Base-by-base conservation (phyloP, 495 filamentous ascomycete genomes). In the Bryoglossum gracile region DNA sequence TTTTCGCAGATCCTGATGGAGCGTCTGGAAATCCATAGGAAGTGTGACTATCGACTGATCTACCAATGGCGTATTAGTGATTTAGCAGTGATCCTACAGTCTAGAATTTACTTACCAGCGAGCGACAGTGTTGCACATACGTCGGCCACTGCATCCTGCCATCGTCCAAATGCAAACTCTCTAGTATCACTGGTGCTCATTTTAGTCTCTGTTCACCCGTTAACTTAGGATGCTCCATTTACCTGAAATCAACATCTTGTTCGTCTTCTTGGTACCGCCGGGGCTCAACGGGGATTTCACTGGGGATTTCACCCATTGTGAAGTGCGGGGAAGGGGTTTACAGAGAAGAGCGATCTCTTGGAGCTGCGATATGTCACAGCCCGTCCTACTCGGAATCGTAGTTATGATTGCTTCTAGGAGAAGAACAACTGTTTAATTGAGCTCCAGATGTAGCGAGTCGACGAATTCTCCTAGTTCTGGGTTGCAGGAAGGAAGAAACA, bases 211-310 rank as follows among this genome's bases (percentile, higher is more conserved):
- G 4, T 8, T 25, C 23, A 50, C 3, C 11, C 18, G 24, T 30
- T 13, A 8, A 33, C 17, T 10, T 17, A 50, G 37, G 26, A 35
- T 42, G 36, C 4, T 24, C n/a, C n/a, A n/a, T 19, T 25, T 43
- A 49, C 51, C 25, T 38, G 26, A 54, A 54, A 32, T 54, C 51
- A 8, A 54, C 22, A 28, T 48, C 44, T 13, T 54, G 25, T 34
- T 54, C 51, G 24, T 54, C 51, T 25, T 42, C 50, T 8, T 13
- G 14, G 4, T n/a, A n/a, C n/a, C n/a, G n/a, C n/a, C n/a, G n/a
- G n/a, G n/a, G n/a, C n/a, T n/a, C n/a, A n/a, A n/a, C n/a, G n/a
- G n/a, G n/a, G n/a, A n/a, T n/a, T n/a, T n/a, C n/a, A n/a, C n/a
- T n/a, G n/a, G n/a, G n/a, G n/a, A n/a, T n/a, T n/a, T n/a, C n/a